Evolutionary conservation across 2,329 filamentous ascomycete species (phyloP), one percentile per base, ranked within the genome.

Genomic region (Byssochlamys sp.): DNA sequence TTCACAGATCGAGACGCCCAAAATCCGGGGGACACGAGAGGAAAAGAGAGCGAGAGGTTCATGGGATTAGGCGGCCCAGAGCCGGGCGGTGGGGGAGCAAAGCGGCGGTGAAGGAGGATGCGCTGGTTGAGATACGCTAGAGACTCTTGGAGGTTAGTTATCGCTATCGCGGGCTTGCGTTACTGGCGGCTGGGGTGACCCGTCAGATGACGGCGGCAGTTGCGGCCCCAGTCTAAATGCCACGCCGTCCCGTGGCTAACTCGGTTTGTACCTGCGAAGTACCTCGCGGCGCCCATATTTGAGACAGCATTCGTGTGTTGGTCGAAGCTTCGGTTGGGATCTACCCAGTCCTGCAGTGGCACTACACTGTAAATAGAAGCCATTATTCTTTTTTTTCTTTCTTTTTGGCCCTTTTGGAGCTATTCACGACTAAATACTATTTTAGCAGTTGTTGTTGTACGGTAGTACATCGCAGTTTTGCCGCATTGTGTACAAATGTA

Each of bases 31-130:
- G 59, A 63, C 62, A 61, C 61, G 65, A 59, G 57, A 64, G 58
- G 56, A 62, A 64, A 67, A 65, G 62, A 62, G 63, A 61, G 60
- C 60, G 56, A 62, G 60, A 65, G 63, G 65, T 61, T 64, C 64
- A 69, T 65, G 67, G 68, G 66, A 68, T 64, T 64, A 67, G 58
- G 62, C 62, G 63, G 66, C 65, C 62, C 60, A 60, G 61, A 56
- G 62, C 60, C 65, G 71, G 67, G 68, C 71, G 74, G 75, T 74
- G 75, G 69, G 69, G 69, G 67, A 71, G 66, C 66, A 69, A 74
- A 75, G 69, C 70, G 73, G 73, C 73, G 73, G 73, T 75, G 73
- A 74, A 70, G 63, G 65, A 62, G 53, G 63, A 45, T 52, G 54
- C 50, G 63, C 57, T 59, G 64, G 56, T 63, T 65, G 65, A 69